Evolutionary conservation across 2,329 filamentous ascomycete genomes (phyloP).

Genomic region (Diaporthe citriasiana): DNA sequence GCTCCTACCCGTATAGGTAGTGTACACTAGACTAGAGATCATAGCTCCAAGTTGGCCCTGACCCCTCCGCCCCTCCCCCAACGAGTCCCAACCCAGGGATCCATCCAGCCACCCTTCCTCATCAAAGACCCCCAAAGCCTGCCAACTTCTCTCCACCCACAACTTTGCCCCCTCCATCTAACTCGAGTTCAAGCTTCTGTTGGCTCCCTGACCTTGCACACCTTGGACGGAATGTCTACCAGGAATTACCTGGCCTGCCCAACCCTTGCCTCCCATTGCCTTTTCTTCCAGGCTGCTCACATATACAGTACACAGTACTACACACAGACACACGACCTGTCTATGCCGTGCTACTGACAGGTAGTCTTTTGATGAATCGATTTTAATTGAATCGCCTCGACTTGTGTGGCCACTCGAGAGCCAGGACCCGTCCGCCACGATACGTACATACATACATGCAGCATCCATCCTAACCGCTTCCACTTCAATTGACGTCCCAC

Average conservation of each 20-base stretch:
- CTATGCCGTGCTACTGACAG: background rate
- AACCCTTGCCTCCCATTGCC: background rate
- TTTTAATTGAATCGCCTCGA: background rate
- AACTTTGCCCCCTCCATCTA: conserved; percentile 2
- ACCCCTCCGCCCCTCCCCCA: background rate
- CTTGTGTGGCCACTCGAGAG: background rate
- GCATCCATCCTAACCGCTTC: background rate
- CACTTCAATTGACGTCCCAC: background rate
- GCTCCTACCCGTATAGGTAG: too few relatives aligned
- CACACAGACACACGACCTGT: conserved; percentile 7
- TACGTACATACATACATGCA: conserved; percentile 8
- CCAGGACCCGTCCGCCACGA: background rate
- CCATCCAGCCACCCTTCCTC: conserved; percentile 12
- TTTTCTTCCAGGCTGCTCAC: conserved; percentile 6
- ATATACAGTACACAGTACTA: too few relatives aligned
- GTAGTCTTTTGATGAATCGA: conserved; percentile 1
- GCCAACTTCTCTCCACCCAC: background rate
- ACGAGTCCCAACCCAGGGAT: background rate
- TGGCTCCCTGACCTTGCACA: conserved; percentile 29
- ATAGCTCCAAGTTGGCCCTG: background rate
- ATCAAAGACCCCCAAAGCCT: conserved; percentile 1
- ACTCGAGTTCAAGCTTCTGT: conserved; percentile 26
- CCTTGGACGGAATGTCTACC: conserved; percentile 18
- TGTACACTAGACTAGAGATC: too few relatives aligned
- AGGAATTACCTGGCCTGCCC: conserved; percentile 21